Evolutionary conservation across 169 alveolate species (phyloP), one percentile per base, ranked within the genome.

Genomic region (Plasmodium reichenowi): DNA sequence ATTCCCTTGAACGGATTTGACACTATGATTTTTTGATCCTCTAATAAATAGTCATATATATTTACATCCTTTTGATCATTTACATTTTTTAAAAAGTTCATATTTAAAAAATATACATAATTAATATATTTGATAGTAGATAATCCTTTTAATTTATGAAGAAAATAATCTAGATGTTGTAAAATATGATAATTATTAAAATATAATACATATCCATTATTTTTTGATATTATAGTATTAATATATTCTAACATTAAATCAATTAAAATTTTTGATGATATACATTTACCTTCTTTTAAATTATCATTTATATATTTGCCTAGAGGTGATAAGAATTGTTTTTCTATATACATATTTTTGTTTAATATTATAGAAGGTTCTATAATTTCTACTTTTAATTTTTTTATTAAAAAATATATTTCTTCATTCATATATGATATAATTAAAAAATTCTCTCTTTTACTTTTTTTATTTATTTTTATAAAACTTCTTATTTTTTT

Each of bases 181-280:
- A 83, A 3, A 83, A 56, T 68, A 26, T 50, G 5, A 0, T 72
- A 13, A 1, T 56, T 22, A n/a, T 72, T 83, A 29, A 83, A 68
- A 48, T 56, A 83, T 56, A 83, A 56, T 38, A 83, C 58, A 62
- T 58, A 83, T 7, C 91, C 91, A 83, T 83, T 83, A 67, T 83
- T 83, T 22, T 83, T 83, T 2, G 85, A 67, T 13, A 83, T 54
- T 15, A 83, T 68, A 20, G 85, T 83, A 24, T 68, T 68, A 22
- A 83, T 70, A 32, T 43, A 62, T 68, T 83, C 91, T 50, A 83
- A 58, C 13, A 83, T 83, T 56, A 83, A 47, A 22, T 83, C 91
- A 26, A 83, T 29, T 20, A 83, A 13, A 47, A 38, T 67, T 72
- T 83, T 67, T 12, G 47, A 83, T 29, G 52, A 63, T 48, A 83